Base-by-base conservation (phyloP, 1,284 basidiomycete genomes). In the Ustilago crameri region DNA sequence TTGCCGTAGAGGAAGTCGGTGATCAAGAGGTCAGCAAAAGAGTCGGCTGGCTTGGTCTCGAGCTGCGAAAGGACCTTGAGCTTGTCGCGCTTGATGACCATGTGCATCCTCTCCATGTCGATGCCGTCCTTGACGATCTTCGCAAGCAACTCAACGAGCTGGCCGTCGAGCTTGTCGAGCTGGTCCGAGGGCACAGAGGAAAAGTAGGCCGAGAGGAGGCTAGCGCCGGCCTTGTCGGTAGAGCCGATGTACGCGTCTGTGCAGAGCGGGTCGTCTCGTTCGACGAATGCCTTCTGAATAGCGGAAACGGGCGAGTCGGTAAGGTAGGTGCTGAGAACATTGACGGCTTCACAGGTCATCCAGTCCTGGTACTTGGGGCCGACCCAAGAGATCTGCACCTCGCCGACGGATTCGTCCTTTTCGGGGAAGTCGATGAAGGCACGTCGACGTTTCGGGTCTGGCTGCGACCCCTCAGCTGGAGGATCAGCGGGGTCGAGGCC, bases 391-490 rank as follows among this genome's bases (percentile, higher is more conserved):
- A 97, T 87, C 44, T 89, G 86, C 8, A 98, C 82, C 85, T 98
- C 94, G 40, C 96, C 95, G 70, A 93, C 80, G 60, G 91, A 93
- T 86, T 98, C 96, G 82, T 98, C 95, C 84, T 93, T 90, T 84
- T 98, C 96, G n/a, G 96, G 96, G 80, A 99, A 99, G 24, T 95
- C 91, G 30, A 98, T 89, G 0, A 87, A 86, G 58, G 90, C 88
- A 65, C 87, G 88, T 17, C 77, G 70, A 22, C 81, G 74, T 26
- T 70, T 69, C 17, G 57, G 22, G 44, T 74, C 74, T 12, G 64
- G 67, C 26, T 61, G 53, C 26, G 54, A 50, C 23, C 64, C 57
- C 24, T 55, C 12, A 14, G 67, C 60, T 3, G 79, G 73, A 12
- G 70, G 66, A 40, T 79, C 79, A 30, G 77, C 72, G 20, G 68